Evolutionary conservation across 2,329 filamentous ascomycete species (phyloP).

Genomic region (Talaromyces islandicus): DNA sequence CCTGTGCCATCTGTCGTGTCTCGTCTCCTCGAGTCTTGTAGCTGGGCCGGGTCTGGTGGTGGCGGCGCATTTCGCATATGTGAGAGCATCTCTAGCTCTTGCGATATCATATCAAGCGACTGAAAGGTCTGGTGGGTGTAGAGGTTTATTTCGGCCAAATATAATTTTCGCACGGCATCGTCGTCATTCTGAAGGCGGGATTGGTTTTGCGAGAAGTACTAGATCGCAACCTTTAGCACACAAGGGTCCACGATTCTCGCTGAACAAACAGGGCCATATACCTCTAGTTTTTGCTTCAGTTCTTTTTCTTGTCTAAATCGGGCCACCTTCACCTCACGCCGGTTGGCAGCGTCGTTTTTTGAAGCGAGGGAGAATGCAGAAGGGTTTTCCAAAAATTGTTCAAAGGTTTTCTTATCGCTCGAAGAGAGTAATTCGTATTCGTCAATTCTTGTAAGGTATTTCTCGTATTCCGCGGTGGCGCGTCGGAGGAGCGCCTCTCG

Average conservation of each 20-base stretch:
- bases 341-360: conserved; percentile 59
- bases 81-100: conserved; percentile 76
- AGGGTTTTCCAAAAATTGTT: conserved; percentile 66
- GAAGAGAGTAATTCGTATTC: conserved; percentile 66
- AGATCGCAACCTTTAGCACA: conserved; percentile 15
- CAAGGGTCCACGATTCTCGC: conserved; percentile 11
- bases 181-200: conserved; percentile 68
- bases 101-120: conserved; percentile 76
- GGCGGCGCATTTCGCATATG: conserved; percentile 55
- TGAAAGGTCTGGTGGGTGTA: conserved; percentile 77
- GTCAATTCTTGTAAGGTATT: conserved; percentile 70
- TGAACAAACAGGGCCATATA: conserved; percentile 23
- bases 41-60: conserved; percentile 24
- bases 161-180: conserved; percentile 69
- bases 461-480: conserved; percentile 68
- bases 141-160: conserved; percentile 69
- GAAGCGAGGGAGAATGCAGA: conserved; percentile 67
- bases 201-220: conserved; percentile 57
- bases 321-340: conserved; percentile 77
- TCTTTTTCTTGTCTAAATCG: conserved; percentile 81
- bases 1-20: conserved; percentile 46
- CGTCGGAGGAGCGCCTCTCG: conserved; percentile 58
- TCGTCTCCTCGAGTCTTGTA: conserved; percentile 38
- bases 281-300: conserved; percentile 74
- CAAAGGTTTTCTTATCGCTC: conserved; percentile 62